These are phyloP conservation scores for Alternaria longipes DNA, from an alignment of 2,329 filamentous ascomycete genomes.

Conservation along the genomic window DNA sequence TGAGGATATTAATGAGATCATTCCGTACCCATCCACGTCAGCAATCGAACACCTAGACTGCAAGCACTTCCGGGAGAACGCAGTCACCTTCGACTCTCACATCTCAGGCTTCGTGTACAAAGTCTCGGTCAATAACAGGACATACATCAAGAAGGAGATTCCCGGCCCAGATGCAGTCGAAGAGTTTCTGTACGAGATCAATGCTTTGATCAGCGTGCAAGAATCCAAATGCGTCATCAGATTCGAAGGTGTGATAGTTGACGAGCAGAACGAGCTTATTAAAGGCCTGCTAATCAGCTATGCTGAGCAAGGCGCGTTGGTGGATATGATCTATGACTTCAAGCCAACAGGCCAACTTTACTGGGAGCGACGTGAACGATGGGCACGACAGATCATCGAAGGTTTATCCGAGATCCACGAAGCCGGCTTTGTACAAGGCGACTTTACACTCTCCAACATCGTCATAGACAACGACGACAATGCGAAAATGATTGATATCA, in stretches of 20 bases:
- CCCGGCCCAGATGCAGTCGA: conserved; percentile 94
- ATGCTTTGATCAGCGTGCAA: conserved; percentile 82
- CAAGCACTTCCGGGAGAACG: conserved; percentile 71
- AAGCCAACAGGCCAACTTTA: conserved; percentile 63
- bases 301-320: conserved; percentile 84
- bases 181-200: conserved; percentile 97
- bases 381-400: conserved; percentile 90
- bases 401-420: conserved; percentile 94
- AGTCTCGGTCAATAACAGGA: conserved; percentile 73
- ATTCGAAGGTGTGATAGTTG: conserved; percentile 87
- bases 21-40: conserved; percentile 78
- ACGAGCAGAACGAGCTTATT: conserved; percentile 75
- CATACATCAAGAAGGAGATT: conserved; percentile 97
- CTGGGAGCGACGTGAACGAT: conserved; percentile 80
- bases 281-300: conserved; percentile 92
- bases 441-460: conserved; percentile 97
- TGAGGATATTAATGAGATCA: conserved; percentile 96
- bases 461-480: conserved; percentile 86
- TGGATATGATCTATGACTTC: conserved; percentile 88
- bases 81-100: conserved; percentile 87
- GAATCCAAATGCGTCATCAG: conserved; percentile 80
- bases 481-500: conserved; percentile 98
- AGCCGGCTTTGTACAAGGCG: conserved; percentile 94
- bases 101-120: conserved; percentile 98
- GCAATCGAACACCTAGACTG: conserved; percentile 75